phyloP scores from a whole-genome alignment of 371 early-diverging fungal species.

The Mucor plumbeus region DNA sequence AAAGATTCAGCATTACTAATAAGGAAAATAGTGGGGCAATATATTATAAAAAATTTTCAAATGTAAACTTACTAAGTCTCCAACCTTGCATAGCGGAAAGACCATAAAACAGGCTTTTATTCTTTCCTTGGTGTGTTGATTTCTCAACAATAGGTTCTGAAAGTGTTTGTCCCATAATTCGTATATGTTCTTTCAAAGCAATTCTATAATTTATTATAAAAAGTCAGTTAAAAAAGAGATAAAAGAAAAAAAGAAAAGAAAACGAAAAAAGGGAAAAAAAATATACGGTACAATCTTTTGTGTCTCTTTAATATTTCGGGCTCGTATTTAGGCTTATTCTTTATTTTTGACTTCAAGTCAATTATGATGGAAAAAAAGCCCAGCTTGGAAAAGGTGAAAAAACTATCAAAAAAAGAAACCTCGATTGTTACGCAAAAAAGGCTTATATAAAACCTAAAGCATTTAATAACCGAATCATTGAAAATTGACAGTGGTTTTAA shows the following conservation, averaged over 20 bases:
- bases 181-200: background rate
- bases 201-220: background rate
- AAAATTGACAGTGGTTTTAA: background rate
- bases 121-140: conserved; percentile 73
- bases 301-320: conserved; percentile 1
- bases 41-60: background rate
- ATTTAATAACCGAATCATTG: background rate
- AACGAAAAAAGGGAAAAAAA: conserved; percentile 2
- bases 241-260: background rate
- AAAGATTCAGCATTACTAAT: background rate
- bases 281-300: background rate
- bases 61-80: conserved; percentile 82
- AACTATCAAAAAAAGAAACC: background rate
- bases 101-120: conserved; percentile 76
- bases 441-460: background rate
- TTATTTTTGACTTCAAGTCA: conserved; percentile 1
- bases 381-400: conserved; percentile 1
- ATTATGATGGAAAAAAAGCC: background rate
- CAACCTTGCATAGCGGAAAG: conserved; percentile 97
- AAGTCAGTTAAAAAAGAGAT: background rate
- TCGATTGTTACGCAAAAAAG: background rate
- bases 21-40: background rate
- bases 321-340: conserved; percentile 3
- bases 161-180: conserved; percentile 93
- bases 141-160: conserved; percentile 94